Percentiles rank a stretch among this genome's conserved stretches.
Conservation (phyloP, 192 early-diverging fungal genomes). For the Gonapodya prolifera region DNA sequence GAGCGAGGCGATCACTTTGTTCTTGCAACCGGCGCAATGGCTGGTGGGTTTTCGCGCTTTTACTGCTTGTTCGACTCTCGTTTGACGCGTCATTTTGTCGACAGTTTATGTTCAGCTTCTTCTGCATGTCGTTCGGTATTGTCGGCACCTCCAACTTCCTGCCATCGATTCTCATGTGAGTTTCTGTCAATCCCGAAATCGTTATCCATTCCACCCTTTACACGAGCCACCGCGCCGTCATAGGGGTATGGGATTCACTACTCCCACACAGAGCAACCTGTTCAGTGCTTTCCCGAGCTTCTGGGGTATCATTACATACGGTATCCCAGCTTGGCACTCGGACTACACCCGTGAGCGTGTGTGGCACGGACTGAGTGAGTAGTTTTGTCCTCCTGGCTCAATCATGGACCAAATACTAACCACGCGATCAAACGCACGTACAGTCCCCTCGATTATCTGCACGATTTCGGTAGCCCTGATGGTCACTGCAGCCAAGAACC, state of each 20-base stretch:
- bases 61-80: no score
- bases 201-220: no score
- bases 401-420: no score
- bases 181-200: no score
- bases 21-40: not conserved
- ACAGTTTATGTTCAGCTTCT: not conserved
- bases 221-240: no score
- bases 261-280: not conserved
- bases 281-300: not conserved
- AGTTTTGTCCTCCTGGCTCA: no score
- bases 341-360: not conserved
- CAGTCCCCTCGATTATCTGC: not conserved
- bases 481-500: not conserved
- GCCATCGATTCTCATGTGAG: not conserved
- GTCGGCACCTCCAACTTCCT: not conserved
- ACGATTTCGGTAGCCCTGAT: not conserved
- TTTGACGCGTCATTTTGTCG: not conserved
- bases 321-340: not conserved
- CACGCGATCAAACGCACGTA: no score
- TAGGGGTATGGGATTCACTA: not conserved
- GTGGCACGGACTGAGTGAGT: not conserved
- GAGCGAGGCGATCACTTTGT: not conserved
- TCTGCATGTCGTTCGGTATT: not conserved
- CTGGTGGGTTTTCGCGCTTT: no score
- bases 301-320: not conserved